Percentiles rank a stretch among this genome's conserved stretches.
Conservation (phyloP, 257 asterid genomes). For the Nyctanthes arbortristis region DNA sequence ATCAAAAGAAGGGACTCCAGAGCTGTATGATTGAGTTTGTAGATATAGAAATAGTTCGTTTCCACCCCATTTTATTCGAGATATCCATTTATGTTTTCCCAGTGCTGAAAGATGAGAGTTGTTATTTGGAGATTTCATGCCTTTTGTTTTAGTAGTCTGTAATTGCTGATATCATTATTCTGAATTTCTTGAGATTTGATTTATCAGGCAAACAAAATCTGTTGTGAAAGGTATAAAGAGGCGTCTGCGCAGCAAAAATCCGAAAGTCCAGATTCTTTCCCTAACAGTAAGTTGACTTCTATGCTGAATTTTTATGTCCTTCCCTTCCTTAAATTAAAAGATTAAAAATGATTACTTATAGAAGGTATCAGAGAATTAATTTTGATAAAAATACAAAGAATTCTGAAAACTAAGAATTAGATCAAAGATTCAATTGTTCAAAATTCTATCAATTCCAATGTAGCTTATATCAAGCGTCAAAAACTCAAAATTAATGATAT, state of each 20-base stretch:
- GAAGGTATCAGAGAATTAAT: too few species aligned
- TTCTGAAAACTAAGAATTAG: background rate
- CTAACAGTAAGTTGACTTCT: conserved; percentile 65
- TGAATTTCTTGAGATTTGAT: conserved; percentile 25
- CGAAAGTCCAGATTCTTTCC: conserved; percentile 96
- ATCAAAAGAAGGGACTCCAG: background rate
- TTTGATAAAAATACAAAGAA: too few species aligned
- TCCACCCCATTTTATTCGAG: background rate
- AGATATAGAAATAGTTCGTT: background rate
- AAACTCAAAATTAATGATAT: too few species aligned
- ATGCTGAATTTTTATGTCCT: background rate
- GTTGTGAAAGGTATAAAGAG: conserved; percentile 84
- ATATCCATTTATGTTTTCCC: background rate
- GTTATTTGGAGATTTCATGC: background rate
- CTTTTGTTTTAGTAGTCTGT: background rate
- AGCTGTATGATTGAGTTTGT: background rate
- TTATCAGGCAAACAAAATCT: conserved; percentile 88
- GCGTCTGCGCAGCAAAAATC: conserved; percentile 83
- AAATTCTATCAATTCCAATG: background rate
- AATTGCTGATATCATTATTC: background rate
- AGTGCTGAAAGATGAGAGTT: background rate
- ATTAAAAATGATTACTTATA: background rate
- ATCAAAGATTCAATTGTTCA: background rate
- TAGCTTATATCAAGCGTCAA: too few species aligned
- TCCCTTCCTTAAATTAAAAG: background rate